Evolutionary conservation across 768 basidiomycete species (phyloP), one percentile per base, ranked within the genome.

Genomic region (Tulasnella sp.): DNA sequence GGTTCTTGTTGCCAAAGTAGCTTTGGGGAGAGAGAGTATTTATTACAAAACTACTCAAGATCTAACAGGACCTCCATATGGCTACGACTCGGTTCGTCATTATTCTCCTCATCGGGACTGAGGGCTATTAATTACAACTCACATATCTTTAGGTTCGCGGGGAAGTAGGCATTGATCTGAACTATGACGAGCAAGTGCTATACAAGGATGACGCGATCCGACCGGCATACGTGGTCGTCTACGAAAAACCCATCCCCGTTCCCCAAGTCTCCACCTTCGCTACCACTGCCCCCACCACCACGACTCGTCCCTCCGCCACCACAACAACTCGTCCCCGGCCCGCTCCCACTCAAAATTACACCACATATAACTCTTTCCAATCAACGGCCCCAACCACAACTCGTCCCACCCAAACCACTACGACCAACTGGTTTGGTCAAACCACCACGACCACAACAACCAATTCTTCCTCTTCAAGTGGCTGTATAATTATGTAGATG

Each of bases 131-230:
- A 44, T 1, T 16, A 44, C 44, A 44, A 18, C 3, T 44, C 16
- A 44, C 15, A 16, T 18, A 13, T 44, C n/a, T 16, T 10, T 32
- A 74, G 73, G 44, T 74, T 48, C 39, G 18, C 13, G 73, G 73
- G n/a, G 51, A 42, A 55, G 73, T 74, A 18, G 73, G 73, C 35
- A 15, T 20, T 16, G 32, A 26, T 48, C 73, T 48, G 39, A 74
- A 48, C 15, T 48, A 74, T 26, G 73, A 74, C 16, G 73, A 74
- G 44, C 73, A 74, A 37, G 73, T 74, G 44, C 26, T 74, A 10
- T 74, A 74, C 35, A 44, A 55, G 23, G 44, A 74, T 32, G 73
- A 74, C 3, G 73, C 46, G 11, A 74, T 74, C 23, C 73, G 44
- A 23, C 73, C 73, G 13, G 73, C 73, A 18, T 74, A 74, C 29